Percentiles rank a stretch among this genome's conserved stretches.
Conservation (phyloP, 441 rosid species). For the Eugenia klotzschiana region DNA sequence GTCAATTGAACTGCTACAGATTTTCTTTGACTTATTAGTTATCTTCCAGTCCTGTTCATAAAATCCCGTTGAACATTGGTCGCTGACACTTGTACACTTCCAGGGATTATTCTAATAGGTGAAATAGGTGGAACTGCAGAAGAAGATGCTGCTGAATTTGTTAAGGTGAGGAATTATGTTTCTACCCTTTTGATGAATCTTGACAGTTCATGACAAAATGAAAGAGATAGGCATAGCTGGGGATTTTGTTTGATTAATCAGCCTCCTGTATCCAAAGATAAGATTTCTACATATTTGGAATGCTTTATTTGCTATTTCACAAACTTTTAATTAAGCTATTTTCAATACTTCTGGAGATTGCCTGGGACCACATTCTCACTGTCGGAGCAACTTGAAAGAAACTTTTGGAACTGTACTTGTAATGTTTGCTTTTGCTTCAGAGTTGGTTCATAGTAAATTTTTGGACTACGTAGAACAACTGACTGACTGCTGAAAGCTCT, state of each 20-base stretch:
- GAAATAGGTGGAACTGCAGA: slow-evolving; percentile 96
- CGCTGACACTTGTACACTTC: neutral
- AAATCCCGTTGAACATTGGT: neutral
- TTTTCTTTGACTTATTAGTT: neutral
- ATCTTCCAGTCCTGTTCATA: neutral
- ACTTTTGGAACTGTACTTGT: neutral
- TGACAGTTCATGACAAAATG: neutral
- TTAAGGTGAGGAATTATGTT: slow-evolving; percentile 33
- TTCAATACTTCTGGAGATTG: neutral
- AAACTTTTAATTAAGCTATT: neutral
- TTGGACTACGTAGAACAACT: neutral
- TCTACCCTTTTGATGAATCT: neutral
- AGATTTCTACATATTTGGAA: neutral
- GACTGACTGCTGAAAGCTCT: neutral
- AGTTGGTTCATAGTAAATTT: neutral
- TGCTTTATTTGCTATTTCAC: neutral
- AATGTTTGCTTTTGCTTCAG: neutral
- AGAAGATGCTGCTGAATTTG: slow-evolving; percentile 86
- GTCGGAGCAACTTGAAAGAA: neutral
- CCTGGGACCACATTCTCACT: neutral
- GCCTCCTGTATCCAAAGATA: neutral
- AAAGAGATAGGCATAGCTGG: neutral
- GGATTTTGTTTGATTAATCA: neutral
- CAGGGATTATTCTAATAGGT: slow-evolving; percentile 77
- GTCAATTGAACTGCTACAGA: neutral